phyloP scores from a whole-genome alignment of 139 green algal species.

The Dunaliella sp. region DNA sequence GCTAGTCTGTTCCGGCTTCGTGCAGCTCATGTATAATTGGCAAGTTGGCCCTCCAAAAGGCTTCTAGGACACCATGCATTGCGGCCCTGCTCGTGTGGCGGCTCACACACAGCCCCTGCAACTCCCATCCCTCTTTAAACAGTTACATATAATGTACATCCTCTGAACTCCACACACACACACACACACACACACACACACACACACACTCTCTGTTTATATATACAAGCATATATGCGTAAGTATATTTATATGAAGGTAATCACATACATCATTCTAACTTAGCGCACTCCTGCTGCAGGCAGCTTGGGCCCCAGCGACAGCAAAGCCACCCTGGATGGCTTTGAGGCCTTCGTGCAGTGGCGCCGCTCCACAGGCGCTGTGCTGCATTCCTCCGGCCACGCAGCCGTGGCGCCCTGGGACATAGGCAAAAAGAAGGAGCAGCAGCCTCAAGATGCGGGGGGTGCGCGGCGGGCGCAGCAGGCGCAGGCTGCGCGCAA shows the following conservation, averaged over 20 bases:
- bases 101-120: too few species aligned
- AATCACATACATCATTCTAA: neutral
- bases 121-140: too few species aligned
- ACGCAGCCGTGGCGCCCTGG: neutral
- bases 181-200: neutral
- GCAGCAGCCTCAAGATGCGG: too few species aligned
- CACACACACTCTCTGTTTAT: neutral
- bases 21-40: too few species aligned
- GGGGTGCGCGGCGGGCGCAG: neutral
- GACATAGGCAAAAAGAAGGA: neutral
- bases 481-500: constrained; percentile 9
- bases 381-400: neutral
- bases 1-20: too few species aligned
- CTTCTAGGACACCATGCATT: too few species aligned
- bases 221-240: neutral
- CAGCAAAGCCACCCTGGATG: neutral
- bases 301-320: neutral
- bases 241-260: neutral
- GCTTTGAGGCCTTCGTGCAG: constrained; percentile 23
- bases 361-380: neutral
- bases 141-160: too few species aligned
- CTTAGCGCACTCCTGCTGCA: neutral
- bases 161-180: too few species aligned
- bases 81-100: too few species aligned
- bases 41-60: too few species aligned